These are phyloP conservation scores for Eucalyptus marginata DNA, from an alignment of 345 rosid genomes.

Conservation along the genomic window DNA sequence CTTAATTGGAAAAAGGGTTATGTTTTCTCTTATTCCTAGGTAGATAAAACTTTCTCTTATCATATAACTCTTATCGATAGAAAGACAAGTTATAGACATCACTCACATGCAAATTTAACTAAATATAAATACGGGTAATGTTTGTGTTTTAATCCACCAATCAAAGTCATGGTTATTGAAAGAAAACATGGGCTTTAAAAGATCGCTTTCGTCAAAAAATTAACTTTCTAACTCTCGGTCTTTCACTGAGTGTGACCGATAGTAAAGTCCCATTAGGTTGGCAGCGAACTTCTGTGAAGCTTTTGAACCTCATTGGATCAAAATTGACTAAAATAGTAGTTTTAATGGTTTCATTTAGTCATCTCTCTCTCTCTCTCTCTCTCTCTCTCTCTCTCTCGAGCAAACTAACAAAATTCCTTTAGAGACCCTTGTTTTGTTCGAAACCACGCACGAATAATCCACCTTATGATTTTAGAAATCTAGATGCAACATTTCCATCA, in stretches of 20 bases:
- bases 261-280: neutral
- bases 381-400: neutral
- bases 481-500: neutral
- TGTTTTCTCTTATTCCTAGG: neutral
- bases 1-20: neutral
- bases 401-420: neutral
- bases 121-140: neutral
- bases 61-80: fast-evolving
- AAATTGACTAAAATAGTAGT: neutral
- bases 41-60: neutral
- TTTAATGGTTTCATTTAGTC: neutral
- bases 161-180: neutral
- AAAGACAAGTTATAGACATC: neutral
- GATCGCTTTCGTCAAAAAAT: neutral
- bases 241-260: neutral
- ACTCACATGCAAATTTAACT: neutral
- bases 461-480: neutral
- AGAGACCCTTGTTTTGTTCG: neutral
- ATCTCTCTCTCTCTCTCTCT: neutral
- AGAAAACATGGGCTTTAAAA: neutral
- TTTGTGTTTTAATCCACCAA: neutral
- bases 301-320: neutral
- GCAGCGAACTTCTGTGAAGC: neutral
- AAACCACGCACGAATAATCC: neutral
- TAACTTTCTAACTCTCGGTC: neutral